Base-by-base conservation (phyloP, 2,329 filamentous ascomycete species). In the Fusarium robinianum region DNA sequence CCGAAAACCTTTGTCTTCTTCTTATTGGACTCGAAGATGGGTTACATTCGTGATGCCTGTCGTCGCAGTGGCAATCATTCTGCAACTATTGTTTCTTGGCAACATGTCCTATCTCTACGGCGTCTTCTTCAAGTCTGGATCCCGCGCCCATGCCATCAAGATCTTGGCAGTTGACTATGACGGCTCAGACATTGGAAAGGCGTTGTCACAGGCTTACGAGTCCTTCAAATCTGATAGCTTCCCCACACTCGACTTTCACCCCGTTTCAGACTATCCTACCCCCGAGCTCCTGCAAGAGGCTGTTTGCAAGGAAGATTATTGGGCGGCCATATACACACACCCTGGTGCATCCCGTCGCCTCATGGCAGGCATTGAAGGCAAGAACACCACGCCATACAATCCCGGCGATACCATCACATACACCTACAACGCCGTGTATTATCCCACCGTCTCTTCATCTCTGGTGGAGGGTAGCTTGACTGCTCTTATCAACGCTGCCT, bases 401-500 rank as follows among this genome's bases (percentile, higher is more conserved):
- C 30, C 62, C 8, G 54, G 49, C 30, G 55, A 65, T 22, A 53
- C 62, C 3, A 14, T 70, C 18, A 60, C 55, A 5, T 67, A 63
- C 45, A 58, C 66, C 17, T 71, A 63, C 57, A 68, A 67, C 32
- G 60, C 63, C 41, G 61, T 62, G 5, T 60, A 60, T 10, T 71
- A 68, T 32, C 57, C 66, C 4, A 49, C 61, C 1, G 44, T 63
- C 3, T 49, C 45, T 9, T 58, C 62, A 30, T 57, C 57, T 2
- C 15, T 54, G 11, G 52, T 54, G 11, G 52, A 69, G 19, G 41
- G 51, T 6, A 66, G 43, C 30, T 43, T 70, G 3, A 40, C 58
- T 39, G 50, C 50, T 19, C 53, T 67, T 5, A 39, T 58, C 17
- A 48, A 55, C 6, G 47, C 44, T 5, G 46, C 59, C 2, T 49